phyloP scores from a whole-genome alignment of 2,329 filamentous ascomycete genomes.

The Exophiala sp. region DNA sequence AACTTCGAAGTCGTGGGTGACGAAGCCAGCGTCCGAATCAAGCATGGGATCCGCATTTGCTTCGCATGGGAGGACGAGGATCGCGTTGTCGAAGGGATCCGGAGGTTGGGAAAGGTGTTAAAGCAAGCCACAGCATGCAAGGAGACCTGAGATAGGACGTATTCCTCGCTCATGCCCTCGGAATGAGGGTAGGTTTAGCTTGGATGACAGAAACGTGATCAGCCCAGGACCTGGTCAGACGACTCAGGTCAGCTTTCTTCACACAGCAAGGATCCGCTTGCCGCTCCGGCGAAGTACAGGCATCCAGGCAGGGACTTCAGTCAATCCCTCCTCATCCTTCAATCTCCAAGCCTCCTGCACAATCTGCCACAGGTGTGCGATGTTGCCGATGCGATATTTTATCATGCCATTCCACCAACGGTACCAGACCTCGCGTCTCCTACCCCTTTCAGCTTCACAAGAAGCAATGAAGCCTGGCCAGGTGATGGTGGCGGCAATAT shows the following conservation, averaged over 20 bases:
- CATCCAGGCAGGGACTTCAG: slow-evolving; percentile 20
- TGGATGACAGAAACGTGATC: background rate
- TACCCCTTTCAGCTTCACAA: slow-evolving; percentile 21
- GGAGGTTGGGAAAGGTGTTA: slow-evolving; percentile 49
- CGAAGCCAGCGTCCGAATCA: slow-evolving; percentile 40
- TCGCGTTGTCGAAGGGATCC: slow-evolving; percentile 60
- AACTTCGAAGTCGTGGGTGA: slow-evolving; percentile 63
- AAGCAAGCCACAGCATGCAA: background rate
- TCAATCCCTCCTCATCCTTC: slow-evolving; percentile 16
- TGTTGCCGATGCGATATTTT: slow-evolving; percentile 26
- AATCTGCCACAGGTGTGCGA: slow-evolving; percentile 24
- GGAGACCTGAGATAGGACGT: background rate
- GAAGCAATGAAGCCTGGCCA: slow-evolving; percentile 29
- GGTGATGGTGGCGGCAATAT: slow-evolving; percentile 25
- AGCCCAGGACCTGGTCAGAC: background rate
- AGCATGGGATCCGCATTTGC: slow-evolving; percentile 56
- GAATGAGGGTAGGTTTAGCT: background rate
- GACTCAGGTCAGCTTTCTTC: slow-evolving; percentile 3
- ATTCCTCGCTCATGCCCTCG: no score
- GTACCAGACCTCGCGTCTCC: slow-evolving; percentile 20
- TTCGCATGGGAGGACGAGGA: slow-evolving; percentile 67
- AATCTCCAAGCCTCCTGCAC: slow-evolving; percentile 26
- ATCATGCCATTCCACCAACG: slow-evolving; percentile 26
- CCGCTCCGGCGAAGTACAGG: slow-evolving; percentile 22
- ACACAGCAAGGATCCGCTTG: slow-evolving; percentile 23